phyloP scores from a whole-genome alignment of 768 basidiomycete species.

The Boletus subparvulus region DNA sequence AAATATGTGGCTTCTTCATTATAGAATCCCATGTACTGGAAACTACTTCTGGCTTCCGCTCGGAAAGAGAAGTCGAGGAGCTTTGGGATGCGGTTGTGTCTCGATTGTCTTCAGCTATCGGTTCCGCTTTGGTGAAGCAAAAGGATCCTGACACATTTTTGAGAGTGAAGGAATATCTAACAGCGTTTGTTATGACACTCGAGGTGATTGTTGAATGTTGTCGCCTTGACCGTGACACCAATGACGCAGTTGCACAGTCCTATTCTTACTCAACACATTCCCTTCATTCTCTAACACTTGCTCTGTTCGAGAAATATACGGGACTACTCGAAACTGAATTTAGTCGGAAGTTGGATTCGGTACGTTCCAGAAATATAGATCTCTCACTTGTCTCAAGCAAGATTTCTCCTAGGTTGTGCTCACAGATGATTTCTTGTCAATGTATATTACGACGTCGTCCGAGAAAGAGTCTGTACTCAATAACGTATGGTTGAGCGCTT shows the following conservation, averaged over 20 bases:
- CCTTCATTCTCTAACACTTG: slow-evolving; percentile 80
- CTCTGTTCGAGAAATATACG: slow-evolving; percentile 88
- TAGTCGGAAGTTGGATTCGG: slow-evolving; percentile 76
- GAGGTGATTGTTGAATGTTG: slow-evolving; percentile 54
- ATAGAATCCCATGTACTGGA: slow-evolving; percentile 91
- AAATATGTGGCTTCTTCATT: slow-evolving; percentile 97
- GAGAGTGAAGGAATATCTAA: slow-evolving; percentile 77
- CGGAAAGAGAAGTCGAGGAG: slow-evolving; percentile 87
- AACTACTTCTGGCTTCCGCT: slow-evolving; percentile 88
- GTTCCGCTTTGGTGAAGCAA: slow-evolving; percentile 68
- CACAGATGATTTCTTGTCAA: slow-evolving; percentile 86
- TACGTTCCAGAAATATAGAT: slow-evolving; percentile 34
- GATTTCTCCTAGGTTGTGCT: slow-evolving; percentile 60
- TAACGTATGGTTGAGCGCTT: slow-evolving; percentile 77
- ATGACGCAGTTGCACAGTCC: slow-evolving; percentile 47
- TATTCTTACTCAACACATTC: slow-evolving; percentile 84
- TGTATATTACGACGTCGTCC: slow-evolving; percentile 60
- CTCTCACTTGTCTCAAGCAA: not conserved
- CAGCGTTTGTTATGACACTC: slow-evolving; percentile 86
- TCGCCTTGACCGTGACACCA: not conserved
- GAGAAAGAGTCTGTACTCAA: slow-evolving; percentile 77
- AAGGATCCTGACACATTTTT: slow-evolving; percentile 81
- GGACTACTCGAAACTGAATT: slow-evolving; percentile 80
- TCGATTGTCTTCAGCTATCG: slow-evolving; percentile 71
- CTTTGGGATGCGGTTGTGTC: slow-evolving; percentile 88